These are phyloP conservation scores for Pseudoscleropodium purum DNA, from an alignment of 225 moss, liverwort and hornwort species.

Conservation along the genomic window DNA sequence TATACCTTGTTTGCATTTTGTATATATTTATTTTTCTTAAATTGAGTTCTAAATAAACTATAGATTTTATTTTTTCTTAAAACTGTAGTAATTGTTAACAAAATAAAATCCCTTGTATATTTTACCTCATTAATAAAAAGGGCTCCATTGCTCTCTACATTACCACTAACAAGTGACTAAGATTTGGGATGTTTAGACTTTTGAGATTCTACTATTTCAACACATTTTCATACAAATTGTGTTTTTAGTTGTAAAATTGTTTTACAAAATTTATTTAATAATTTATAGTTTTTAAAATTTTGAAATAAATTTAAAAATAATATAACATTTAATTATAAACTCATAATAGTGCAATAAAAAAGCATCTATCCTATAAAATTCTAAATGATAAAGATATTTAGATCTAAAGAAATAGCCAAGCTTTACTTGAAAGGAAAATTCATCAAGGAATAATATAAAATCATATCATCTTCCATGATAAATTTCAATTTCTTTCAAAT, in stretches of 20 bases:
- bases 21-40: neutral
- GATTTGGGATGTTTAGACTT: neutral
- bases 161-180: neutral
- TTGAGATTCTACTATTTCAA: neutral
- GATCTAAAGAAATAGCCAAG: neutral
- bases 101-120: neutral
- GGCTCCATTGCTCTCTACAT: rapidly evolving
- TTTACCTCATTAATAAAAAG: neutral
- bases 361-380: neutral
- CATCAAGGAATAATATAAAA: neutral
- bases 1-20: too few species aligned
- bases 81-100: neutral
- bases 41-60: neutral
- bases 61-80: neutral
- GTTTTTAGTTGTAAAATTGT: neutral
- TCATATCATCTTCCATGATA: neutral
- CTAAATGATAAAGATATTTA: neutral
- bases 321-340: neutral
- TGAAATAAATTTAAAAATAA: neutral
- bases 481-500: neutral
- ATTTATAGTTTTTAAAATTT: neutral
- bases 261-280: neutral
- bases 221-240: neutral
- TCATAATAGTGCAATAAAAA: too few species aligned
- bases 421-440: neutral